Conservation (phyloP, 2,329 filamentous ascomycete species). For the Ceratocystis albifundus region DNA sequence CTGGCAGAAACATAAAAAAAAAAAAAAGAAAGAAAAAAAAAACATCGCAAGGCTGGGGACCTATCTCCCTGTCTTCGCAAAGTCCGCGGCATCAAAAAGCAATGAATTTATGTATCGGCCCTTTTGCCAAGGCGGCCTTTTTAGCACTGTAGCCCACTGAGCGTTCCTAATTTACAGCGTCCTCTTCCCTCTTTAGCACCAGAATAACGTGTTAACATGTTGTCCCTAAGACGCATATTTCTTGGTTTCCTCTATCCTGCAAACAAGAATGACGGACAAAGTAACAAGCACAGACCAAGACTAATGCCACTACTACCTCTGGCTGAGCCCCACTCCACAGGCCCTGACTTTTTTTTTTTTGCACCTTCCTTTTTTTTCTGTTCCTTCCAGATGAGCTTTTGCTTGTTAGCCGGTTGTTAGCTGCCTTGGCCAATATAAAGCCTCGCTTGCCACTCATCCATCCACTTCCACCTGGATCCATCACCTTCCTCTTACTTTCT, state of each 20-base stretch:
- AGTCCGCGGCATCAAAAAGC: not conserved
- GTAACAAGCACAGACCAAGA: slow-evolving; percentile 4
- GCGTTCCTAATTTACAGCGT: not conserved
- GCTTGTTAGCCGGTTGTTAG: slow-evolving; percentile 2
- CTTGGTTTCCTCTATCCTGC: not conserved
- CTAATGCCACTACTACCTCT: slow-evolving; percentile 11
- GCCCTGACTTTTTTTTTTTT: slow-evolving; percentile 22
- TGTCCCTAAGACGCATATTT: too few species aligned
- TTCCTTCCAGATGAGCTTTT: not conserved
- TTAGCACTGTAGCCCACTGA: not conserved
- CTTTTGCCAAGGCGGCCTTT: not conserved
- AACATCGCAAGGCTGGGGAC: not conserved
- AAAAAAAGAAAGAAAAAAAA: not conserved
- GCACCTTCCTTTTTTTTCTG: slow-evolving; percentile 8
- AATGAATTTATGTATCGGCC: not conserved
- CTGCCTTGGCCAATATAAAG: slow-evolving; percentile 21
- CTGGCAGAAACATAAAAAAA: not conserved
- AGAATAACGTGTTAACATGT: not conserved
- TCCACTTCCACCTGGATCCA: not conserved
- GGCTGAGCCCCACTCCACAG: slow-evolving; percentile 22
- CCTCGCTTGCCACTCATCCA: slow-evolving; percentile 19
- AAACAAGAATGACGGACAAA: not conserved
- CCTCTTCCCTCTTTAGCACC: not conserved
- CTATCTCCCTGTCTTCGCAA: not conserved
- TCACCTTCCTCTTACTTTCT: not conserved